These are phyloP conservation scores for Lactarius psammicola DNA, from an alignment of 768 basidiomycete species.

Conservation along the genomic window DNA sequence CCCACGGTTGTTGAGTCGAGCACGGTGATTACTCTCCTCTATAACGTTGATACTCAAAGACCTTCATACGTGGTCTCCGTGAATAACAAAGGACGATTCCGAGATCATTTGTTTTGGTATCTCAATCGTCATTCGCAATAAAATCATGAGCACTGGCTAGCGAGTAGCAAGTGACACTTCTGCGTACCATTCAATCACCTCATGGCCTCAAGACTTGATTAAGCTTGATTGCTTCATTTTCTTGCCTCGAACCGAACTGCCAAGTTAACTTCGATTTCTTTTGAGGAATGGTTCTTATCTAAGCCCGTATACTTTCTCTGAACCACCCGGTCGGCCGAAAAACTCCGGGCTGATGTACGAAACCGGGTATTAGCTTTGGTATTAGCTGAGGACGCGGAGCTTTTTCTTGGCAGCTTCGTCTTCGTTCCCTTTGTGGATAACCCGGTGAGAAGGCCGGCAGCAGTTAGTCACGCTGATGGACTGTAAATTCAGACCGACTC, in stretches of 20 bases:
- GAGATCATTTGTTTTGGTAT: neutral
- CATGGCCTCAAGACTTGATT: no score
- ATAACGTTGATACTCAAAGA: neutral
- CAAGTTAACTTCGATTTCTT: neutral
- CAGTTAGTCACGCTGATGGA: slow-evolving; percentile 61
- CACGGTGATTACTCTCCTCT: neutral
- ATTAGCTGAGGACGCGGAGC: neutral
- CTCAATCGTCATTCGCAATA: neutral
- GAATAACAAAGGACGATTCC: neutral
- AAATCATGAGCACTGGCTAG: neutral
- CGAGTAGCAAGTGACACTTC: neutral
- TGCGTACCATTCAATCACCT: neutral
- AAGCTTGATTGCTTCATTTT: neutral
- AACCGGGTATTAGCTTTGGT: no score
- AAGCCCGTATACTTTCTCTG: neutral
- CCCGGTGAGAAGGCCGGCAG: slow-evolving; percentile 24
- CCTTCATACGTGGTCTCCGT: neutral
- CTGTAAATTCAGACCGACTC: slow-evolving; percentile 42
- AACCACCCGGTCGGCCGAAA: neutral
- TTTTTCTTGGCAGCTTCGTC: neutral
- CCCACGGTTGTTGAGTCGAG: neutral
- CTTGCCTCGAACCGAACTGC: neutral
- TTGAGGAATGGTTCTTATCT: neutral
- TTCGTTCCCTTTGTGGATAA: neutral
- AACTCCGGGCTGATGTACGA: no score